Base-by-base conservation (phyloP, 2,329 filamentous ascomycete species). In the Raffaelea arxii region DNA sequence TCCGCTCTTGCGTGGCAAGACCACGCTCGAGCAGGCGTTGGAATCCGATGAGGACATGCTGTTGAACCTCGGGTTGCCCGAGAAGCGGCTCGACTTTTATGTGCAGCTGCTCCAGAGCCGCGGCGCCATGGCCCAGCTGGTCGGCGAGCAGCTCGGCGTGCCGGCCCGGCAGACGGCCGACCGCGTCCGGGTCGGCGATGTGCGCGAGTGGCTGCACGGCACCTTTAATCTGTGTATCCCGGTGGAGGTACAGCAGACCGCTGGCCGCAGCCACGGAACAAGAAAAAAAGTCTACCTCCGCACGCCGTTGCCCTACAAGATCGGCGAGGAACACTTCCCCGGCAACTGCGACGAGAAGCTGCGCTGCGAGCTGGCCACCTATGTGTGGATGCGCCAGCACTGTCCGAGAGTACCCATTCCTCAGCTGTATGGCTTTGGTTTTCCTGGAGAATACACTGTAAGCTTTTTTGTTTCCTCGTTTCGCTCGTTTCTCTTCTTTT, bases 311-410 rank as follows among this genome's bases (percentile, higher is more conserved):
- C 60, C 59, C 36, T 58, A 57, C 43, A 59, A 60, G 42, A 50
- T 64, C 10, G 64, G 62, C 22, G 63, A 68, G 46, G 45, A 46
- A 9, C 48, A 37, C n/a, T 51, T 55, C 47, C 61, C 62, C 11
- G 65, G 63, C 4, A 66, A 63, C 44, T 58, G 57, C 12, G 61
- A 68, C 38, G 65, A 68, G 52, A 68, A 68, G 53, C 12, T 66
- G 4, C 52, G 59, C 41, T 56, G 57, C 50, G 65, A 68, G 55
- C 63, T 58, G 23, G 65, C 60, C 2, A 63, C 62, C 4, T 67
- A 63, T 48, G 55, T 61, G 11, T 68, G 63, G 64, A 56, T 68
- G 14, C 55, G 61, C 39, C 54, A 62, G 14, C 47, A 64, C 36
- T 67, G 61, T 49, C 61, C 62, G 14, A 46, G 54, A 40, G 51